A percentile compares a stretch with the other conserved stretches of the same genome.
These are phyloP conservation scores for Trametes versicolor DNA, from an alignment of 1,284 basidiomycete species.

Conservation along the genomic window DNA sequence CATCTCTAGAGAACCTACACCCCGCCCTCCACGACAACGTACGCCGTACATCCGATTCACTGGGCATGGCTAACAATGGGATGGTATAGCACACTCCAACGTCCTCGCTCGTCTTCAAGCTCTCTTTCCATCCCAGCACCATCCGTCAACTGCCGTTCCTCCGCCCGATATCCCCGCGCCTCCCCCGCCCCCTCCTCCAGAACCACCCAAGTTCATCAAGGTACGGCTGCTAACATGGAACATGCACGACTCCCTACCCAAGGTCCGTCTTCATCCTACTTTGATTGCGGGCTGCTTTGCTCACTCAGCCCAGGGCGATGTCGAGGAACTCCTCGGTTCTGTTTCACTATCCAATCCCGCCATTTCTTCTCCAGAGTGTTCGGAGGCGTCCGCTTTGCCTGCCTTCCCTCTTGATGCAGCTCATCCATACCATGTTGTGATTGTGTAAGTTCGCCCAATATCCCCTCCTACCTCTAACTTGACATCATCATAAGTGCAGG, in stretches of 20 bases:
- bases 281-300: constrained; percentile 3
- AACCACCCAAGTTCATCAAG: constrained; percentile 55
- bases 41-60: not conserved
- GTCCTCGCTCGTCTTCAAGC: constrained; percentile 56
- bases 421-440: constrained; percentile 85
- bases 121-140: constrained; percentile 47
- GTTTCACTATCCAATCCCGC: constrained; percentile 60
- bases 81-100: constrained; percentile 39
- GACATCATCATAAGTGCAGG: constrained; percentile 64
- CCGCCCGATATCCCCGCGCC: constrained; percentile 30
- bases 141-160: constrained; percentile 34
- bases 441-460: constrained; percentile 64
- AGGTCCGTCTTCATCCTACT: constrained; percentile 51
- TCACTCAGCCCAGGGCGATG: constrained; percentile 64
- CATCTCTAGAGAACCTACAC: constrained; percentile 24
- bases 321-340: constrained; percentile 77
- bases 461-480: constrained; percentile 23
- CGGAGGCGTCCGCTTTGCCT: constrained; percentile 52
- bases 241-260: constrained; percentile 82
- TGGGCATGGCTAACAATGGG: not conserved
- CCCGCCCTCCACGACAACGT: constrained; percentile 29
- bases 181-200: constrained; percentile 40
- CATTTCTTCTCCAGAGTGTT: constrained; percentile 40
- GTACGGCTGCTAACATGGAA: constrained; percentile 71
- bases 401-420: constrained; percentile 57